These are phyloP conservation scores for Chaetomium olivaceum DNA, from an alignment of 2,329 filamentous ascomycete species.

Conservation along the genomic window DNA sequence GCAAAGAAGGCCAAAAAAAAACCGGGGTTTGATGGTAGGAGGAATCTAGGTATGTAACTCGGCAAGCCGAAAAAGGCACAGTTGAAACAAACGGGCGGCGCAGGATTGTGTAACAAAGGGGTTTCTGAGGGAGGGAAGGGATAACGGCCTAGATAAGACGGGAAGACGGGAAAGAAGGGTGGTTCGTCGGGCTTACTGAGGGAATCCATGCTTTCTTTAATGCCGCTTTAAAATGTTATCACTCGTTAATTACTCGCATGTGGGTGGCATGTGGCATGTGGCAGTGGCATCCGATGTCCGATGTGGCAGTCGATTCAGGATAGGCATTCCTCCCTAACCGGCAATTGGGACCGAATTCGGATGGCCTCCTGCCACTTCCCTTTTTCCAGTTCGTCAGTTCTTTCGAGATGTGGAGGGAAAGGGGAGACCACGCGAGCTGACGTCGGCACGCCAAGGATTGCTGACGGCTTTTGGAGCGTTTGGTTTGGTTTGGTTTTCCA, in stretches of 20 bases:
- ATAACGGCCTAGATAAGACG: not conserved
- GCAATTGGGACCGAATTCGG: constrained; percentile 18
- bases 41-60: not conserved
- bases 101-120: not conserved
- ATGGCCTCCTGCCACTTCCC: constrained; percentile 3
- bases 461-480: not conserved
- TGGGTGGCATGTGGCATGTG: not conserved
- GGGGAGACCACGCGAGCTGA: constrained; percentile 7
- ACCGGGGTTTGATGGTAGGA: not conserved
- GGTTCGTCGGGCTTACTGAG: constrained; percentile 34
- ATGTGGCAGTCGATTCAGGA: not conserved
- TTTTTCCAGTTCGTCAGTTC: constrained; percentile 1
- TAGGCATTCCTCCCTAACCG: constrained; percentile 1
- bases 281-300: no score
- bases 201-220: constrained; percentile 32
- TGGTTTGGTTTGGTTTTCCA: not conserved
- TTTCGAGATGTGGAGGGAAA: not conserved
- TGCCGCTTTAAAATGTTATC: not conserved
- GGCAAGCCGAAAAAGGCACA: not conserved
- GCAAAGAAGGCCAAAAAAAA: constrained; percentile 8
- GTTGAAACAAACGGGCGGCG: constrained; percentile 8
- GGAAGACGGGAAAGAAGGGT: not conserved
- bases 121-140: not conserved
- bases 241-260: not conserved
- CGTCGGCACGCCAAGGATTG: constrained; percentile 19